A percentile compares a stretch with the other conserved stretches of the same genome.
phyloP scores from a whole-genome alignment of 768 basidiomycete genomes.

The Leccinum subgranulosum region DNA sequence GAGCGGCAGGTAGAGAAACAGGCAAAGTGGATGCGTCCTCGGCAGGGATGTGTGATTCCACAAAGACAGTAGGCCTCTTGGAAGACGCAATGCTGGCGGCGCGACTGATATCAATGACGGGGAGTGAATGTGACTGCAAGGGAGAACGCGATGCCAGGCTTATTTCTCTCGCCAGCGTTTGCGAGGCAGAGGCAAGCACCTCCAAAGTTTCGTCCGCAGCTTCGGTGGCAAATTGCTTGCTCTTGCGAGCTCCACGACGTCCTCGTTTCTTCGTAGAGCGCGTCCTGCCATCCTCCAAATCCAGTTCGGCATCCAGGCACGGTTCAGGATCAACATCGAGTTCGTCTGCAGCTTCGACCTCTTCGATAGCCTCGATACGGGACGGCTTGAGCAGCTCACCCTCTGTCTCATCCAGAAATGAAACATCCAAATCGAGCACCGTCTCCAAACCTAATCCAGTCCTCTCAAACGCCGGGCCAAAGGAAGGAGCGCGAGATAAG shows the following conservation, averaged over 20 bases:
- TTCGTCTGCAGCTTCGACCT: conserved; percentile 35
- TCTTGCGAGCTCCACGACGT: conserved; percentile 83
- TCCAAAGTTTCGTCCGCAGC: conserved; percentile 55
- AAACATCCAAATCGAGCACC: conserved; percentile 47
- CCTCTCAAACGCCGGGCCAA: conserved; percentile 43
- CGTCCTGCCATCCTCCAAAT: conserved; percentile 37
- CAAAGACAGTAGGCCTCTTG: conserved; percentile 42
- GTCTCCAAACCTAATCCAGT: conserved; percentile 46
- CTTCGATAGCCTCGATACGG: conserved; percentile 34
- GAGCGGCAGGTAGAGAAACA: conserved; percentile 26
- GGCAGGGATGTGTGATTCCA: conserved; percentile 12
- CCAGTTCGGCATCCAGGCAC: conserved; percentile 22
- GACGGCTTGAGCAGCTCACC: conserved; percentile 26
- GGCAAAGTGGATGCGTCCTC: conserved; percentile 21
- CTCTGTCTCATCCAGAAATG: conserved; percentile 41
- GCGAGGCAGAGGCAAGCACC: conserved; percentile 75
- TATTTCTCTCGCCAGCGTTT: conserved; percentile 81
- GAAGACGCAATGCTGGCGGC: conserved; percentile 23
- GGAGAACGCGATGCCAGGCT: conserved; percentile 59
- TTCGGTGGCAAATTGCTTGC: conserved; percentile 39
- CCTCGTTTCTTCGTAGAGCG: conserved; percentile 74
- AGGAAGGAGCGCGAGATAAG: conserved; percentile 62
- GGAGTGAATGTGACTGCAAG: conserved; percentile 30
- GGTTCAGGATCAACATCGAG: conserved; percentile 25
- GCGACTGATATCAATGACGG: conserved; percentile 23